Percentiles rank a stretch among this genome's conserved stretches.
Conservation (phyloP, 345 rosid genomes). For the Kandelia obovata region DNA sequence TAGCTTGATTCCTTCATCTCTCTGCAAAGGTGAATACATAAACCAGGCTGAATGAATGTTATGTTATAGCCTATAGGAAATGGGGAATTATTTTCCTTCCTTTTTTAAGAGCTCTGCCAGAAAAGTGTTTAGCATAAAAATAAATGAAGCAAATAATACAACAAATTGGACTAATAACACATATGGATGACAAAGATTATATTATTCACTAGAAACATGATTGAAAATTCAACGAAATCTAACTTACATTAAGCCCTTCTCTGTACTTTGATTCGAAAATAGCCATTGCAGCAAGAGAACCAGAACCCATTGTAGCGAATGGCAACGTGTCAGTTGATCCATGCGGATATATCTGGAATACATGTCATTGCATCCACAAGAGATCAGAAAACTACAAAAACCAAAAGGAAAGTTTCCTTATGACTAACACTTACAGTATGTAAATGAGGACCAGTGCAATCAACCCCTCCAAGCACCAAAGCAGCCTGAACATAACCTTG, state of each 20-base stretch:
- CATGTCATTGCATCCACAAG: conserved; percentile 12
- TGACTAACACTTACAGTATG: conserved; percentile 54
- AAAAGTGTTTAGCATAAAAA: neutral
- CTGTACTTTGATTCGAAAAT: conserved; percentile 72
- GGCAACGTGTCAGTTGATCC: conserved; percentile 87
- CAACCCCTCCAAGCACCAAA: conserved; percentile 90
- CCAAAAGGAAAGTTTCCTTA: conserved; percentile 1
- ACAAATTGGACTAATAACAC: neutral
- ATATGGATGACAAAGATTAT: neutral
- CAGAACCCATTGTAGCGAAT: conserved; percentile 89
- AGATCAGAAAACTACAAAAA: conserved; percentile 1
- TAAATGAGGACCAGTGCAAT: conserved; percentile 73
- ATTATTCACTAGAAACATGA: conserved; percentile 6
- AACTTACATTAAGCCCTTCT: conserved; percentile 77
- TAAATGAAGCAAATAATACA: neutral
- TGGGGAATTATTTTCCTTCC: neutral
- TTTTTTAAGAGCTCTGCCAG: neutral
- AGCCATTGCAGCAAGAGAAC: conserved; percentile 87
- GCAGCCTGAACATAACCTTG: conserved; percentile 81
- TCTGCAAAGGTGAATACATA: conserved; percentile 35
- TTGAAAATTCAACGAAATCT: neutral
- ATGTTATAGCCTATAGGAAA: neutral
- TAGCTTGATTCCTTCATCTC: conserved; percentile 66
- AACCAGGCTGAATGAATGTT: neutral
- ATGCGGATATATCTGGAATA: conserved; percentile 71